Evolutionary conservation across 352 stramenopile genomes (phyloP).

Genomic region (Discostella stelligera): DNA sequence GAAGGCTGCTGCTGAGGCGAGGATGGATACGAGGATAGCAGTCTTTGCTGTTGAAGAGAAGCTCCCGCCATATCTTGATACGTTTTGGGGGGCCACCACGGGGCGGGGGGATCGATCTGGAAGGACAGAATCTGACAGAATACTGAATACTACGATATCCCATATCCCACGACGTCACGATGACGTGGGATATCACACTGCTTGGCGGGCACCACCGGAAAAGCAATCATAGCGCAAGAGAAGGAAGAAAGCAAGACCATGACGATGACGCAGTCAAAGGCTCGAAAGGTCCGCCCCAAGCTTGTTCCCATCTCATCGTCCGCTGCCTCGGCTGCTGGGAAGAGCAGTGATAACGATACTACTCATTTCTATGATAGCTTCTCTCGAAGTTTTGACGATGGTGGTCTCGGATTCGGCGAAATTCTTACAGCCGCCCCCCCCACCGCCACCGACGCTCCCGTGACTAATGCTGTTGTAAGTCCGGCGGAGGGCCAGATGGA

Average conservation of each 20-base stretch:
- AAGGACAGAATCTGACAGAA: too few relatives aligned
- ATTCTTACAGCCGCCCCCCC: not conserved
- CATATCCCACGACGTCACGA: too few relatives aligned
- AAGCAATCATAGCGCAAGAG: not conserved
- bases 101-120: too few relatives aligned
- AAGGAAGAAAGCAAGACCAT: not conserved
- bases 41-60: conserved; percentile 1
- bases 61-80: not conserved
- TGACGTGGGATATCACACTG: too few relatives aligned
- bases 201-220: not conserved
- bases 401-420: conserved; percentile 2
- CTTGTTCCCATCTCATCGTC: not conserved
- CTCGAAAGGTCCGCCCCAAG: conserved; percentile 2
- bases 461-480: not conserved
- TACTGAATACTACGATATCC: too few relatives aligned
- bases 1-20: conserved; percentile 45
- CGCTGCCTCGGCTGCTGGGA: not conserved
- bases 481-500: not conserved
- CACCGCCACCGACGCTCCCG: not conserved
- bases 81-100: too few relatives aligned
- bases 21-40: conserved; percentile 37
- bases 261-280: not conserved
- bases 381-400: conserved; percentile 7
- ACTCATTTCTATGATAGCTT: not conserved
- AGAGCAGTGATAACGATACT: not conserved